These are phyloP conservation scores for Tolypocladium ophioglossoides DNA, from an alignment of 2,329 filamentous ascomycete genomes.

Conservation along the genomic window DNA sequence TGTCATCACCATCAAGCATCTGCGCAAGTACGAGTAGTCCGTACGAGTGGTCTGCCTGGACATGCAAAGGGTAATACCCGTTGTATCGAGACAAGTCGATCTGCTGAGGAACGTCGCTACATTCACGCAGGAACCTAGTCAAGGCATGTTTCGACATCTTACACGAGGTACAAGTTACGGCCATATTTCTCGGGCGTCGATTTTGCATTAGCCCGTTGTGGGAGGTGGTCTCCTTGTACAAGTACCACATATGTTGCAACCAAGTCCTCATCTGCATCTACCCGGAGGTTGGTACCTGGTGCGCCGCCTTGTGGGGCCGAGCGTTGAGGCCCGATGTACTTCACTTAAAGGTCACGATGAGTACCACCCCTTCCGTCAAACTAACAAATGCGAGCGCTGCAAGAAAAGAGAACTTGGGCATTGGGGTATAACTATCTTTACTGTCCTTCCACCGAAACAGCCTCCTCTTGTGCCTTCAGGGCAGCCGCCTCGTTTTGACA, in stretches of 20 bases:
- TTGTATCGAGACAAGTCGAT: not conserved
- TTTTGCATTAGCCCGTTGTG: not conserved
- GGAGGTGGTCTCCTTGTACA: not conserved
- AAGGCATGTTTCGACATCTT: no score
- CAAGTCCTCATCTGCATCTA: not conserved
- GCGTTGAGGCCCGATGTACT: not conserved
- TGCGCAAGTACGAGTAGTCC: no score
- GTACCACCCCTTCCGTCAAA: not conserved
- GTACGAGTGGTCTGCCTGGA: no score
- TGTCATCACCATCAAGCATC: no score
- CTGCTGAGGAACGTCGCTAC: not conserved
- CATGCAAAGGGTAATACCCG: no score
- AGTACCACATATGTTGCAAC: not conserved
- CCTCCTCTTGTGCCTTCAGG: not conserved
- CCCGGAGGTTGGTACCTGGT: not conserved
- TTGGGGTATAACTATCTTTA: constrained; percentile 2
- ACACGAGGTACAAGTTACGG: not conserved
- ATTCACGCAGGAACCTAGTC: not conserved
- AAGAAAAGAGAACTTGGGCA: not conserved
- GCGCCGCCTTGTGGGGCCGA: not conserved
- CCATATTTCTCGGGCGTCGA: not conserved
- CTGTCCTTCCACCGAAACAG: not conserved
- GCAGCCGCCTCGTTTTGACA: not conserved
- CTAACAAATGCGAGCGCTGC: not conserved
- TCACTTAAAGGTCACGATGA: not conserved